Evolutionary conservation across 805 yeast species (phyloP).

Genomic region (Ogataea salicorniae): DNA sequence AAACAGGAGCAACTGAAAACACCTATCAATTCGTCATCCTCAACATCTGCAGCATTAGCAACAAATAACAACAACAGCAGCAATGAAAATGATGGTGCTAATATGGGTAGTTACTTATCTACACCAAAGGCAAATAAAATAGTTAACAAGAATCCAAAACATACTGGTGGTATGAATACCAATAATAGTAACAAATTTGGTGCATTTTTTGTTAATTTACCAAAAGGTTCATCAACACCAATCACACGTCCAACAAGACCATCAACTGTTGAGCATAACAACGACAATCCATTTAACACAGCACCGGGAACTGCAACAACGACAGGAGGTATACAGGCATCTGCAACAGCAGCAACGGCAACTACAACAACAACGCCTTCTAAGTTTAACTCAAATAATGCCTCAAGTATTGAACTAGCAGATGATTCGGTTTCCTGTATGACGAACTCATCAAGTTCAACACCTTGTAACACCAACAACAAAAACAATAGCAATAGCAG

Average conservation of each 20-base stretch:
- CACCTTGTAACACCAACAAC: slow-evolving; percentile 13
- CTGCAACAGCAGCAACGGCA: slow-evolving; percentile 11
- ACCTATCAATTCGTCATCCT: not conserved
- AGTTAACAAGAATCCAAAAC: slow-evolving; percentile 6
- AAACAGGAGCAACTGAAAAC: not conserved
- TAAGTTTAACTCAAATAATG: slow-evolving; percentile 9
- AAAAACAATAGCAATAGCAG: too few relatives aligned
- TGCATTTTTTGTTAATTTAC: slow-evolving; percentile 9
- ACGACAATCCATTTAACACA: slow-evolving; percentile 3
- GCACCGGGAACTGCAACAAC: slow-evolving; percentile 15
- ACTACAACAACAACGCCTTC: slow-evolving; percentile 8
- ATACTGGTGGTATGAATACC: not conserved
- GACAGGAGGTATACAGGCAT: not conserved
- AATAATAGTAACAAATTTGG: slow-evolving; percentile 7
- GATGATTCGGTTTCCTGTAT: slow-evolving; percentile 14
- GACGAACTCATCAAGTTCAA: slow-evolving; percentile 17
- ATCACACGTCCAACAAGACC: not conserved
- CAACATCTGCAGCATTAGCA: not conserved
- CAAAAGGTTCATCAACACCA: slow-evolving; percentile 13
- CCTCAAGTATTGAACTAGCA: not conserved
- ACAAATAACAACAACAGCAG: not conserved
- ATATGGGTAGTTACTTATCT: slow-evolving; percentile 2
- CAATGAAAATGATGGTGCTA: not conserved
- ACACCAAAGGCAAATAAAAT: slow-evolving; percentile 19
- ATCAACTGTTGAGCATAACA: too few relatives aligned